Evolutionary conservation across 73 alveolate species (phyloP).

Genomic region (Paramecium primaurelia): DNA sequence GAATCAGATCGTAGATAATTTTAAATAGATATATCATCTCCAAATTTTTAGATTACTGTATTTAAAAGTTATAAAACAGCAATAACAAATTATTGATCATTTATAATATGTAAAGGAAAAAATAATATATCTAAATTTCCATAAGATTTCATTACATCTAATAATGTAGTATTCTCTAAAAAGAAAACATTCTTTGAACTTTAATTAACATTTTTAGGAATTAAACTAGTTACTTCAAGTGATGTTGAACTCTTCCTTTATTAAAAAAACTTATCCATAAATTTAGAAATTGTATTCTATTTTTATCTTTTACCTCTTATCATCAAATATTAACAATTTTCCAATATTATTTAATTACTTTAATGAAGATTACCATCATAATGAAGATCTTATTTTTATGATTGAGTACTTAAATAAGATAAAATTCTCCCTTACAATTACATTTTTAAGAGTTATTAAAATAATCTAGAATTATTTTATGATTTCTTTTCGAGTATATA

Average conservation of each 20-base stretch:
- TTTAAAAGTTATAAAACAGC: neutral
- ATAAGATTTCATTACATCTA: neutral
- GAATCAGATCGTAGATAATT: constrained; percentile 41
- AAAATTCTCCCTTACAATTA: neutral
- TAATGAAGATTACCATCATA: neutral
- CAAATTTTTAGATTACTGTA: neutral
- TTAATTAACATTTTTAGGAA: neutral
- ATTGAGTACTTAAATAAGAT: neutral
- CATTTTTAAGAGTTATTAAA: neutral
- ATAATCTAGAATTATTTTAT: neutral
- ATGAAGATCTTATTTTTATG: neutral
- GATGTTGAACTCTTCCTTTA: neutral
- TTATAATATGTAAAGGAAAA: constrained; percentile 2
- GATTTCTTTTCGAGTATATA: neutral
- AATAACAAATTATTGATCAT: neutral
- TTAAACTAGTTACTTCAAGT: neutral
- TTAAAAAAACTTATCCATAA: neutral
- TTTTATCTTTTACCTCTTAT: neutral
- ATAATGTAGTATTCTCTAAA: neutral
- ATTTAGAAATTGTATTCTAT: neutral
- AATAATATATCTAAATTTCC: constrained; percentile 26
- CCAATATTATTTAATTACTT: neutral
- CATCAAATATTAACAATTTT: neutral
- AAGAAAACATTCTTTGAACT: constrained; percentile 2
- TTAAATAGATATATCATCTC: constrained; percentile 23